Percentiles rank a stretch among this genome's conserved stretches.
Evolutionary conservation across 2,329 filamentous ascomycete genomes (phyloP).

Genomic region (Byssochlamys sp.): DNA sequence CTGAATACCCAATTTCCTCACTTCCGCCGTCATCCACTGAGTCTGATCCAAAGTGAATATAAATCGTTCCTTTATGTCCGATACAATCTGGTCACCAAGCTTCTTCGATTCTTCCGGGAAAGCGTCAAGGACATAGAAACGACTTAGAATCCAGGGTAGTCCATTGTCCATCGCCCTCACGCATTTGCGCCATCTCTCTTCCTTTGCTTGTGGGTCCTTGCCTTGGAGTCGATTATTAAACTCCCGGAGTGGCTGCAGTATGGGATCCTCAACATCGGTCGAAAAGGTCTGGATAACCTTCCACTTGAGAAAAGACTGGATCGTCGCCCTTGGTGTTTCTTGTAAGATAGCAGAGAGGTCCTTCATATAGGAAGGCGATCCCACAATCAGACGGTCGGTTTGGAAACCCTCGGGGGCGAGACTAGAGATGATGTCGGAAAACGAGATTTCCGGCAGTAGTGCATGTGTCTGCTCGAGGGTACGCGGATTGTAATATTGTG

Average conservation of each 20-base stretch:
- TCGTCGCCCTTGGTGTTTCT: conserved; percentile 44
- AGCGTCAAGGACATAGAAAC: conserved; percentile 60
- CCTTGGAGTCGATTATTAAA: conserved; percentile 55
- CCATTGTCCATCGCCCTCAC: conserved; percentile 48
- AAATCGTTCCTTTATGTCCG: conserved; percentile 60
- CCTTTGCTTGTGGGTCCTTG: conserved; percentile 51
- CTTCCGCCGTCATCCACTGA: conserved; percentile 56
- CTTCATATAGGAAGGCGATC: conserved; percentile 51
- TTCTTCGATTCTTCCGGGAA: conserved; percentile 58
- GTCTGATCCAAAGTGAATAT: conserved; percentile 50
- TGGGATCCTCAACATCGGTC: conserved; percentile 48
- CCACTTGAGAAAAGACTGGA: conserved; percentile 58
- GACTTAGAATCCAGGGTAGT: conserved; percentile 59
- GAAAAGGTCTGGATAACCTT: conserved; percentile 49
- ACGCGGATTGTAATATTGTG: conserved; percentile 58
- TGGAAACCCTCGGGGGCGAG: conserved; percentile 45
- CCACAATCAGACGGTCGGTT: conserved; percentile 48
- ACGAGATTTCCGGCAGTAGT: conserved; percentile 48
- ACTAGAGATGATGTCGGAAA: conserved; percentile 44
- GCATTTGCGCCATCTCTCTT: conserved; percentile 60
- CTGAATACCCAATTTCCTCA: conserved; percentile 50
- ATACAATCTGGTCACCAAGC: conserved; percentile 60
- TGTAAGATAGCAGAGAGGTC: conserved; percentile 49
- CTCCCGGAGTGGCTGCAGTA: conserved; percentile 49
- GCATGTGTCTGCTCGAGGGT: conserved; percentile 46